Evolutionary conservation across 805 yeast genomes (phyloP).

Genomic region (Starmera caribaea): DNA sequence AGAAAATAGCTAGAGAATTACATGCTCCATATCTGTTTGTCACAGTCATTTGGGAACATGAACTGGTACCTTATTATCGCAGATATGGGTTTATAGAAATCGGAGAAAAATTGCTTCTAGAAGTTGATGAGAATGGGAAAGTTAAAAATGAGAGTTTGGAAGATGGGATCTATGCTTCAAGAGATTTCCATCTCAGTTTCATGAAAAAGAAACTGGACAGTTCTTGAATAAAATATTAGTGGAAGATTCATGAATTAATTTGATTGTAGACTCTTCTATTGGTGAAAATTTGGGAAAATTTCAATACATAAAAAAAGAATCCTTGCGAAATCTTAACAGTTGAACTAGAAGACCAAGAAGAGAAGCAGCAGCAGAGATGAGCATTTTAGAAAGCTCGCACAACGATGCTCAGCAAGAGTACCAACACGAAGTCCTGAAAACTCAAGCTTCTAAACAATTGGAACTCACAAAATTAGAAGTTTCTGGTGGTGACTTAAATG

Average conservation of each 20-base stretch:
- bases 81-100: conserved; percentile 12
- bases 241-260: too few species aligned
- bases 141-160: conserved; percentile 11
- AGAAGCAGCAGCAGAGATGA: too few species aligned
- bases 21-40: conserved; percentile 3
- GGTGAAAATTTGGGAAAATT: too few species aligned
- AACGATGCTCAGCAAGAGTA: conserved; percentile 1
- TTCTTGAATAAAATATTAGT: neutral
- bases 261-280: too few species aligned
- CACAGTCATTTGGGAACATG: conserved; percentile 14
- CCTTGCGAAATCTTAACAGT: neutral
- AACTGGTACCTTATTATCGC: conserved; percentile 6
- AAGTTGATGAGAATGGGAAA: conserved; percentile 10
- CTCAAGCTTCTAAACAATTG: conserved; percentile 14
- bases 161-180: conserved; percentile 11
- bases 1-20: conserved; percentile 1
- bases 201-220: conserved; percentile 5
- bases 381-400: neutral
- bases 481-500: conserved; percentile 25
- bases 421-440: conserved; percentile 4
- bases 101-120: conserved; percentile 3
- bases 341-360: too few species aligned
- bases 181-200: conserved; percentile 13
- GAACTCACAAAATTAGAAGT: conserved; percentile 10
- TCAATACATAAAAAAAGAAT: too few species aligned